These are phyloP conservation scores for Paspalum vaginatum DNA, from an alignment of 176 grass and related monocot species.

Conservation along the genomic window DNA sequence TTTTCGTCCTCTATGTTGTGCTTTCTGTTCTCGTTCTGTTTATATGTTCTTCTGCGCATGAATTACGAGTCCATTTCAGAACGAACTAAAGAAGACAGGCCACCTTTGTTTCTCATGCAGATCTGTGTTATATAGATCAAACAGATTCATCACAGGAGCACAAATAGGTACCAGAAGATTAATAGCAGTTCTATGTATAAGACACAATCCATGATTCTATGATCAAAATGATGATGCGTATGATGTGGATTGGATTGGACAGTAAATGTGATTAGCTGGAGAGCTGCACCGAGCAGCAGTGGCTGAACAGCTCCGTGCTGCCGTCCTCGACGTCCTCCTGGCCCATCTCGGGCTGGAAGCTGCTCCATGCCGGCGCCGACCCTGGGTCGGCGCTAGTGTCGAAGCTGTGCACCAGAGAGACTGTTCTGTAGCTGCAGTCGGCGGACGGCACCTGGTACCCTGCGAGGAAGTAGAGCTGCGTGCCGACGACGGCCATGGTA, in stretches of 20 bases:
- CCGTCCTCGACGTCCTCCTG: conserved; percentile 40
- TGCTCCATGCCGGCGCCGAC: conserved; percentile 54
- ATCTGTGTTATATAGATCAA: conserved; percentile 18
- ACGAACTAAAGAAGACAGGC: conserved; percentile 1
- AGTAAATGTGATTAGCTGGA: conserved; percentile 41
- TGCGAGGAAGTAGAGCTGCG: conserved; percentile 61
- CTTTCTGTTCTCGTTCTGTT: conserved; percentile 13
- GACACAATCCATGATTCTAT: conserved; percentile 4
- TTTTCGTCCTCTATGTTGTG: neutral
- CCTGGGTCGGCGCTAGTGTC: conserved; percentile 38
- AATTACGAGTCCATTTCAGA: conserved; percentile 1
- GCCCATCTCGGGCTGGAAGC: conserved; percentile 53
- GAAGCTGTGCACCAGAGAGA: conserved; percentile 62
- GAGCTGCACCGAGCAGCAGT: conserved; percentile 60
- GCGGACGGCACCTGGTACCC: conserved; percentile 43
- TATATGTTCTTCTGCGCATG: neutral
- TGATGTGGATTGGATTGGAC: neutral
- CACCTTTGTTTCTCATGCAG: neutral
- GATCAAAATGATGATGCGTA: conserved; percentile 34
- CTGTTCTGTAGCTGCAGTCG: conserved; percentile 37
- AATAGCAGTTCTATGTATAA: neutral
- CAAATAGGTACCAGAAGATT: neutral
- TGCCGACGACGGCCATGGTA: conserved; percentile 56
- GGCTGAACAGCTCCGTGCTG: conserved; percentile 60
- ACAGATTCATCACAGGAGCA: conserved; percentile 19